Conservation (phyloP, 768 basidiomycete species). For the Macrocybe gigantea region DNA sequence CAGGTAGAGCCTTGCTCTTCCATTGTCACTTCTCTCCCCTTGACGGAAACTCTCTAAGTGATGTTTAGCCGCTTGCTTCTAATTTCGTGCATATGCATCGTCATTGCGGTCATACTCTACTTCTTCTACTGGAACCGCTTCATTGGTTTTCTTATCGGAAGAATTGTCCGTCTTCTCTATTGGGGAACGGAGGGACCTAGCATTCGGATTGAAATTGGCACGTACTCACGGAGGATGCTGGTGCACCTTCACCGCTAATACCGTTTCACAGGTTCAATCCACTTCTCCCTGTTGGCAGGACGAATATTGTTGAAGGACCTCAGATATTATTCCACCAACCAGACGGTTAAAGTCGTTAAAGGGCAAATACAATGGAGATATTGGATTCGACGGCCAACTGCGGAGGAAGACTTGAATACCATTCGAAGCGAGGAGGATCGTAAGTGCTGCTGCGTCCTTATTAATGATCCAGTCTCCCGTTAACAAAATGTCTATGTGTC, state of each 20-base stretch:
- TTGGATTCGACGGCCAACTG: constrained; percentile 79
- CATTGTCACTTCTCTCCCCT: too few relatives aligned
- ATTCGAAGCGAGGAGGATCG: constrained; percentile 47
- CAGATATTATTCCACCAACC: constrained; percentile 87
- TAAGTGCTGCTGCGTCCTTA: constrained; percentile 22
- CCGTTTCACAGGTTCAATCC: constrained; percentile 65
- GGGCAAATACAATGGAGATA: constrained; percentile 90
- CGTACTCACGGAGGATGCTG: constrained; percentile 10
- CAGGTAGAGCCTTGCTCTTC: neutral
- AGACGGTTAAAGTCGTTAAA: constrained; percentile 79
- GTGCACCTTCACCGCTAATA: neutral
- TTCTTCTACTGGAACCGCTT: constrained; percentile 92
- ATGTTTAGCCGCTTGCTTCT: constrained; percentile 62
- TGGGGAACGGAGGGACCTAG: constrained; percentile 79
- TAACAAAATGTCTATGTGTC: neutral
- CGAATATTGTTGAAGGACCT: constrained; percentile 86
- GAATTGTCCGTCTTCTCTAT: constrained; percentile 59
- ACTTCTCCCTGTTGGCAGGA: constrained; percentile 84
- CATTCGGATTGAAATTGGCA: constrained; percentile 81
- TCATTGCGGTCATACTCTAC: constrained; percentile 58
- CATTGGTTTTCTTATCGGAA: constrained; percentile 61
- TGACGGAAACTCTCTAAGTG: too few relatives aligned
- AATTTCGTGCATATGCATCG: constrained; percentile 54
- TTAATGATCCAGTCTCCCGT: constrained; percentile 2
- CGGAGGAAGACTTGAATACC: constrained; percentile 55